Evolutionary conservation across 257 asterid genomes (phyloP).

Genomic region (Ligustrum vulgare): DNA sequence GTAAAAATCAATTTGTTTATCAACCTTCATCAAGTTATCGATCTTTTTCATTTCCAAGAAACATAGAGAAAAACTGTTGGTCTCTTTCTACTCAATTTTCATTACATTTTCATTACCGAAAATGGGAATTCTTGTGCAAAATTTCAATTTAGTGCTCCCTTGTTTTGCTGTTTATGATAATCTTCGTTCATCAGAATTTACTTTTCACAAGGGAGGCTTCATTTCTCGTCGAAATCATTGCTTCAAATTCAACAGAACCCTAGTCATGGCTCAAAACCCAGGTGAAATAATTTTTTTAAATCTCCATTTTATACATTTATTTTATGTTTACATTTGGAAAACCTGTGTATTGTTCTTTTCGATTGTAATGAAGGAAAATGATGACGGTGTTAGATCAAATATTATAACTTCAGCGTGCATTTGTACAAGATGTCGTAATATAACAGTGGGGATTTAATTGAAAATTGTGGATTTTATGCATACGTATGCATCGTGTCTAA

Average conservation of each 20-base stretch:
- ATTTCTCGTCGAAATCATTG: conserved; percentile 20
- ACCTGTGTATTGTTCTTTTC: not conserved
- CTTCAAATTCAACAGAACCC: conserved; percentile 27
- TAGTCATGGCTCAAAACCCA: conserved; percentile 35
- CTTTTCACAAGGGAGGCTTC: conserved; percentile 9
- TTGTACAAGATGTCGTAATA: not conserved
- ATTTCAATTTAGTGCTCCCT: conserved; percentile 15
- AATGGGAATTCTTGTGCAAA: conserved; percentile 1
- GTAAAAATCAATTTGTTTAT: not conserved
- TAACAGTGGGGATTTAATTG: not conserved
- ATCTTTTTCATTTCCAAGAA: not conserved
- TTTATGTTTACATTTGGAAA: not conserved
- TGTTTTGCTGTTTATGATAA: conserved; percentile 1
- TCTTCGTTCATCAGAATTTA: not conserved
- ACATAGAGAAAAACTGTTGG: not conserved
- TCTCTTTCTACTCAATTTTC: not conserved
- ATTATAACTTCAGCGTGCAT: not conserved
- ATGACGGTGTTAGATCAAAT: not conserved
- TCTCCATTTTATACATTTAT: not conserved
- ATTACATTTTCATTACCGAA: not conserved
- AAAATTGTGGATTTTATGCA: not conserved
- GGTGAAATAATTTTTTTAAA: conserved; percentile 21
- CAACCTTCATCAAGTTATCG: not conserved
- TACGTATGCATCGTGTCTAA: not conserved
- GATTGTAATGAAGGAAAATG: not conserved